Evolutionary conservation across 306 rosid species (phyloP).

Genomic region (Rubus parviflorus): DNA sequence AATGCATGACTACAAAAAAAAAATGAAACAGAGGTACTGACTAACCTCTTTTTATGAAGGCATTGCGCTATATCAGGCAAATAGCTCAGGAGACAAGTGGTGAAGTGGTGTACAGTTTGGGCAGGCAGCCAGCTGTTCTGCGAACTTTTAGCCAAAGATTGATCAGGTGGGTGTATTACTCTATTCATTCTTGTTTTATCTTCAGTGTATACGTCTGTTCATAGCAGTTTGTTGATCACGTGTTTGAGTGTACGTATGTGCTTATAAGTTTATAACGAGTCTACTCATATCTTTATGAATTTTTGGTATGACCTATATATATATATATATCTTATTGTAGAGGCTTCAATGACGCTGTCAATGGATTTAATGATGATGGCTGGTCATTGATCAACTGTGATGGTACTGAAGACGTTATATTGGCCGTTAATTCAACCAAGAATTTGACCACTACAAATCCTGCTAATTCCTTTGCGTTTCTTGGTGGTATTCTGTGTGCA

Average conservation of each 20-base stretch:
- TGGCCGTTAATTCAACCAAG: constrained; percentile 75
- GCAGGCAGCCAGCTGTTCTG: constrained; percentile 94
- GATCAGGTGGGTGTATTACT: constrained; percentile 54
- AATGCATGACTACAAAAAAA: background rate
- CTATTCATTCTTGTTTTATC: constrained; percentile 3
- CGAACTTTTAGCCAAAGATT: constrained; percentile 95
- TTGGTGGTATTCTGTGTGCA: constrained; percentile 94
- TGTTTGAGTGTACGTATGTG: background rate
- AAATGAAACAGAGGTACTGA: constrained; percentile 20
- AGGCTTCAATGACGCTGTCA: constrained; percentile 95
- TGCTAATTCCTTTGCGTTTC: constrained; percentile 64
- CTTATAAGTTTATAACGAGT: background rate
- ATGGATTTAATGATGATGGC: constrained; percentile 95
- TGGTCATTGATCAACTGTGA: constrained; percentile 85
- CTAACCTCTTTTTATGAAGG: constrained; percentile 47
- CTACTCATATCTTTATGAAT: background rate
- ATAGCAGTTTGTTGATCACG: background rate
- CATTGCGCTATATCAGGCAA: constrained; percentile 82
- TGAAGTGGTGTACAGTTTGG: constrained; percentile 90
- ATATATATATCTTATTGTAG: constrained; percentile 36
- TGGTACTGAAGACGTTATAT: constrained; percentile 85
- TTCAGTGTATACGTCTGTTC: background rate
- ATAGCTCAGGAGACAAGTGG: constrained; percentile 97
- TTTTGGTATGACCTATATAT: background rate
- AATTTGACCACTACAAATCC: constrained; percentile 63